Evolutionary conservation across 1,139 yeast species (phyloP), one percentile per base, ranked within the genome.

Genomic region (Yamadazyma jaroonii): DNA sequence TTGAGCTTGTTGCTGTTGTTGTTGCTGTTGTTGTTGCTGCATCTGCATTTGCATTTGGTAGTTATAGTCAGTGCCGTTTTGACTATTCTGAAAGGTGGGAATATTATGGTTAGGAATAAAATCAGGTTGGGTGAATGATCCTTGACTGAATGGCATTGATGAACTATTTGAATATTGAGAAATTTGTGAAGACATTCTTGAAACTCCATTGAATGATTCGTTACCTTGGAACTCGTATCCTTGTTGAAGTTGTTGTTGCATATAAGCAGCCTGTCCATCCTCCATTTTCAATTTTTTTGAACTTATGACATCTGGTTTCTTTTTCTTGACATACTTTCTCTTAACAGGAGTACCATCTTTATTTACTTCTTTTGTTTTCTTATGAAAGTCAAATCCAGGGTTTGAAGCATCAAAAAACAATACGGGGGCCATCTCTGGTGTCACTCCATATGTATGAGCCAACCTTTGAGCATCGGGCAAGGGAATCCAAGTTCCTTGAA

Each of bases 401-500:
- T 78, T 78, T 39, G 64, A 64, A 20, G 73, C 59, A 42, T 71
- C 74, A 42, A 77, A 68, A 39, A 64, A 66, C 40, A 79, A 54
- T 3, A 79, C 77, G 0, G 80, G 79, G 1, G 81, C 82, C 47
- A 72, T 63, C 25, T 75, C 78, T 27, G 77, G 73, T 3, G 75
- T 61, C 11, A 79, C 71, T 3, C 78, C 77, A 49, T 79, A 78
- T 42, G 67, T 74, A 10, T 63, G 61, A 4, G 81, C 82, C 48
- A 79, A 60, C 31, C 69, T 59, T 40, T 69, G 75, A 7, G 84
- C 84, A 35, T 73, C 76, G 11, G 67, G 60, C 31, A 89, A 61
- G 0, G 97, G 97, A 6, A 90, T 94, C 97, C 97, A 92, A 2
- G 97, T 90, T 14, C 98, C 98, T 60, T 92, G 97, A 61, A 89